Evolutionary conservation across 2,329 filamentous ascomycete genomes (phyloP).

Genomic region (Colletotrichum sp.): DNA sequence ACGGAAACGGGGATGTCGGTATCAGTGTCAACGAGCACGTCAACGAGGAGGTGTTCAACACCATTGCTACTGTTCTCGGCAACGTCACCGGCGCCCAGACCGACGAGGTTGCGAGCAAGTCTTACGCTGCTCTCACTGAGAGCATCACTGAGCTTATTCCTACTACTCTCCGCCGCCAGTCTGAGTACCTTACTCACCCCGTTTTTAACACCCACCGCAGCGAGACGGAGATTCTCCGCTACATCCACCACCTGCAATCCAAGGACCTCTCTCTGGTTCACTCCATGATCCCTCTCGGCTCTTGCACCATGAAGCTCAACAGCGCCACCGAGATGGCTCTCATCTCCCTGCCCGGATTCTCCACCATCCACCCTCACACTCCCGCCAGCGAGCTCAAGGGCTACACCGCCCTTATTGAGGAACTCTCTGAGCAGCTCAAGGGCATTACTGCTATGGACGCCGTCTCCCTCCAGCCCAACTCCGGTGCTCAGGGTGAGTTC

Average conservation of each 20-base stretch:
- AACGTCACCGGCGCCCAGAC: slow-evolving; percentile 34
- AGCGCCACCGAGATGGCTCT: slow-evolving; percentile 92
- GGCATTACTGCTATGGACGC: slow-evolving; percentile 89
- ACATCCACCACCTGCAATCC: slow-evolving; percentile 91
- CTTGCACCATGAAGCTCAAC: slow-evolving; percentile 98
- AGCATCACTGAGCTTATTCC: slow-evolving; percentile 52
- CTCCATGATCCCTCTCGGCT: slow-evolving; percentile 97
- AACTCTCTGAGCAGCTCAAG: slow-evolving; percentile 77
- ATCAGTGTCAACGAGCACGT: slow-evolving; percentile 77
- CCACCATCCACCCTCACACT: slow-evolving; percentile 82
- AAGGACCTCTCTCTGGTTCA: slow-evolving; percentile 94
- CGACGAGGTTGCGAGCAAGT: slow-evolving; percentile 45
- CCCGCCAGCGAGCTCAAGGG: slow-evolving; percentile 68
- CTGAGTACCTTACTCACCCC: slow-evolving; percentile 82
- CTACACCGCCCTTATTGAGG: slow-evolving; percentile 72
- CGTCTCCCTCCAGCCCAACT: slow-evolving; percentile 94
- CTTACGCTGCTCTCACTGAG: slow-evolving; percentile 35
- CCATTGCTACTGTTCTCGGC: slow-evolving; percentile 39
- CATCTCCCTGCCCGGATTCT: slow-evolving; percentile 77
- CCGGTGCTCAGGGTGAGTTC: slow-evolving; percentile 94
- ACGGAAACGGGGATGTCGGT: slow-evolving; percentile 66
- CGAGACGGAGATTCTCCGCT: slow-evolving; percentile 91
- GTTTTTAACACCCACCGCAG: slow-evolving; percentile 96
- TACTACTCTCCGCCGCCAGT: slow-evolving; percentile 70
- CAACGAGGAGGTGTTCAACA: slow-evolving; percentile 58